Conservation (phyloP, 306 rosid species). For the Castanea crenata region DNA sequence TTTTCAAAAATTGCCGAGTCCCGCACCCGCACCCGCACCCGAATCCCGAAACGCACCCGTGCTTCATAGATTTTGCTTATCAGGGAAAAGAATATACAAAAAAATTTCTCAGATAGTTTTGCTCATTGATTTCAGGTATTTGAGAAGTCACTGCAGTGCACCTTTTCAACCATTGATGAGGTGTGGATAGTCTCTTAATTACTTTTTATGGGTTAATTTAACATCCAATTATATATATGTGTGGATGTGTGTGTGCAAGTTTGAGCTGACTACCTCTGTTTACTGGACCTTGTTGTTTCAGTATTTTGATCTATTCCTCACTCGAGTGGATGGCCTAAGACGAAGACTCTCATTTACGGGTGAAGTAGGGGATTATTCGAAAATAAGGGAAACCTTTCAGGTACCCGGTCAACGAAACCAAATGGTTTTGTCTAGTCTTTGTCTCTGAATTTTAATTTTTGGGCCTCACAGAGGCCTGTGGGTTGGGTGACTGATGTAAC, state of each 20-base stretch:
- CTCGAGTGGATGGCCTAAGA: conserved; percentile 88
- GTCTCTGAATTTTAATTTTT: not conserved
- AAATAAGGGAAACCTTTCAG: conserved; percentile 77
- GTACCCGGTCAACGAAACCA: conserved; percentile 25
- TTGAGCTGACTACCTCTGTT: conserved; percentile 9
- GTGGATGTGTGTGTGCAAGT: not conserved
- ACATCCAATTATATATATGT: not conserved
- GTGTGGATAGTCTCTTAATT: conserved; percentile 31
- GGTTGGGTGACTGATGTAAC: not conserved
- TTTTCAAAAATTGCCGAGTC: too few species aligned
- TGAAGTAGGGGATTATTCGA: conserved; percentile 45
- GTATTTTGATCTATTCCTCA: conserved; percentile 87
- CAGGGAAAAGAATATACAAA: too few species aligned
- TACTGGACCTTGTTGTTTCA: conserved; percentile 32
- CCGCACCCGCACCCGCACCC: too few species aligned
- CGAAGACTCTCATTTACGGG: conserved; percentile 55
- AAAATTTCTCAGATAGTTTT: not conserved
- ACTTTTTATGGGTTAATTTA: conserved; percentile 1
- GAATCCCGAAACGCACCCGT: too few species aligned
- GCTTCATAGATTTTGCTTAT: conserved; percentile 14
- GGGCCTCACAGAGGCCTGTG: not conserved
- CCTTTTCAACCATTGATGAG: conserved; percentile 75
- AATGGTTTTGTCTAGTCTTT: not conserved
- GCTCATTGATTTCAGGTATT: conserved; percentile 58
- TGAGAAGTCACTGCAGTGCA: conserved; percentile 65